Evolutionary conservation across 495 filamentous ascomycete species (phyloP), one percentile per base, ranked within the genome.

Genomic region (Aspergillus baeticus): DNA sequence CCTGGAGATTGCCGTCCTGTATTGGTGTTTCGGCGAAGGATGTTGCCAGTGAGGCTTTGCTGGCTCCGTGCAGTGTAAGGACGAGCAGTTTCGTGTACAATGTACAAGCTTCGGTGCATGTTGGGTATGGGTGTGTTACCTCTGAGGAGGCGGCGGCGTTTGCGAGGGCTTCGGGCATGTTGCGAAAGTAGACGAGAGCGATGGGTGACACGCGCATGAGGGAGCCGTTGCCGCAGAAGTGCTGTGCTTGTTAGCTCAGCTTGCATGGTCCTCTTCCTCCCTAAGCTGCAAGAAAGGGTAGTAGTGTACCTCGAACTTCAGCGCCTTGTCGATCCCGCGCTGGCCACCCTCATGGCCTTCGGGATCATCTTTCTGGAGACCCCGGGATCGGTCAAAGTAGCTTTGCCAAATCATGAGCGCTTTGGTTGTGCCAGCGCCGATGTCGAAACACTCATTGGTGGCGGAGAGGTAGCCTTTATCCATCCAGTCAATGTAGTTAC

Each of bases 181-280:
- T 57, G 0, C 43, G 42, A 60, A 68, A 75, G 18, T 62, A 66
- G 1, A 57, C 60, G 5, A 79, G 54, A 3, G 65, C 65, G 8
- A 81, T 58, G 0, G 76, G 72, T 0, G 71, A 58, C 29, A 77
- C 71, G 13, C 78, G 61, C 77, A 81, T 80, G 43, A 81, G 59
- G 35, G 68, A 72, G 11, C 78, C 78, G 48, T 81, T 80, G 15
- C 23, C 43, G 23, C 43, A 46, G 23, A n/a, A 46, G 2, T 17
- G 11, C 23, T 46, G n/a, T 31, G 10, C 2, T 17, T 10, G n/a
- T 43, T 21, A 43, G 41, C 22, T 23, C 26, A 29, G 26, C 14
- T n/a, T 29, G 22, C n/a, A n/a, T n/a, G 15, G 2, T 1, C 5
- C 10, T 5, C 31, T n/a, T 14, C 38, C 5, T 15, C n/a, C 5